Conservation (phyloP, 2,329 filamentous ascomycete genomes). For the Epichloe sp. region DNA sequence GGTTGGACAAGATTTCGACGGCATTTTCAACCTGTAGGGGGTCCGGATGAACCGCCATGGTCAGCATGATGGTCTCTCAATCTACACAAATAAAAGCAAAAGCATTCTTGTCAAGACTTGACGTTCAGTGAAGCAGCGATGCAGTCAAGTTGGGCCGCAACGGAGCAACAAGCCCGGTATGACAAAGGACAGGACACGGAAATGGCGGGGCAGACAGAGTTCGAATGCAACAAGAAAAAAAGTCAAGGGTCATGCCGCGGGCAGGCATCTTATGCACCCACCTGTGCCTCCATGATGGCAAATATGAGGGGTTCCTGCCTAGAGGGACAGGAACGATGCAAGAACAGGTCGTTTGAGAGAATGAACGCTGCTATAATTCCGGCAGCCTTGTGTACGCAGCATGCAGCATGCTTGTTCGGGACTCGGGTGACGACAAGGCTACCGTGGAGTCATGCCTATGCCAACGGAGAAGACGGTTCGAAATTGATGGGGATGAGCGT, state of each 20-base stretch:
- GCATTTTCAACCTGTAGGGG: constrained; percentile 72
- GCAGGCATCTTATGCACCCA: constrained; percentile 15
- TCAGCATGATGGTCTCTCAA: background rate
- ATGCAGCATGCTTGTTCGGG: constrained; percentile 28
- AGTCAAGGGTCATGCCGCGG: background rate
- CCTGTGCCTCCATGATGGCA: constrained; percentile 34
- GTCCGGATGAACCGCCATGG: background rate
- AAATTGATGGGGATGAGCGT: background rate
- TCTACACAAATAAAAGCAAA: background rate
- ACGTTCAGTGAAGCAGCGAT: background rate
- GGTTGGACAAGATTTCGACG: constrained; percentile 86
- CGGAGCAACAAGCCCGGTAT: background rate
- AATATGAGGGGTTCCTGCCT: background rate
- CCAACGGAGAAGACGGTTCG: constrained; percentile 7
- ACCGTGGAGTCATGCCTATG: constrained; percentile 28
- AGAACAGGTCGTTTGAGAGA: constrained; percentile 6
- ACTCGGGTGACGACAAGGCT: constrained; percentile 22
- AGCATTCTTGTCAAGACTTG: background rate
- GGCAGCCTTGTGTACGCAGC: constrained; percentile 27
- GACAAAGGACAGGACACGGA: background rate
- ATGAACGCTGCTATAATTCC: constrained; percentile 29
- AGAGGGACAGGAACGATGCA: constrained; percentile 6
- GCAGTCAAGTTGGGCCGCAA: background rate
- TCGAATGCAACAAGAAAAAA: background rate
- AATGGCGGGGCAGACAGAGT: background rate